phyloP scores from a whole-genome alignment of 164 flowering plant species.

The Aristolochia contorta region DNA sequence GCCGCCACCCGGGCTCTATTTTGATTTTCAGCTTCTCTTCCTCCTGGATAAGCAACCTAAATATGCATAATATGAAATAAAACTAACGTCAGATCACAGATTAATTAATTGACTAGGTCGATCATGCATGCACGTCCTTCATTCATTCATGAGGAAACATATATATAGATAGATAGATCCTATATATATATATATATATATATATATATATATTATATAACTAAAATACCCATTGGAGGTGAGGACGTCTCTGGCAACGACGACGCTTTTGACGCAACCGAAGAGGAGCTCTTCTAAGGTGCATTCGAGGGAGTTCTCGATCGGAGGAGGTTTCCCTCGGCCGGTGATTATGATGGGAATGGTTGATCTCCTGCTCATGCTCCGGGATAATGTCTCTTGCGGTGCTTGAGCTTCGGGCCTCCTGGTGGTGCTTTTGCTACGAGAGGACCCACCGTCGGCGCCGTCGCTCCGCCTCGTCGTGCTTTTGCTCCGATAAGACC shows the following conservation, averaged over 20 bases:
- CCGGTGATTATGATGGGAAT: constrained; percentile 37
- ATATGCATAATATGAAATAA: too few species aligned
- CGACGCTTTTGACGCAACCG: constrained; percentile 57
- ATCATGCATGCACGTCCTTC: too few species aligned
- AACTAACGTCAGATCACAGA: too few species aligned
- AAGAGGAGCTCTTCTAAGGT: constrained; percentile 61
- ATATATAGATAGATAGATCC: too few species aligned
- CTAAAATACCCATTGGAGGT: constrained; percentile 43
- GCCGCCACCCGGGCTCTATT: constrained; percentile 79
- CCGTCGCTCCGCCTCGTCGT: not conserved
- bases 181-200: too few species aligned
- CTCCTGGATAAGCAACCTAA: constrained; percentile 43
- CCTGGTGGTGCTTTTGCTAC: not conserved
- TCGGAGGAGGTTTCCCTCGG: constrained; percentile 30
- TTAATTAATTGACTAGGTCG: too few species aligned
- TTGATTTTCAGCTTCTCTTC: constrained; percentile 50
- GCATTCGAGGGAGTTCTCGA: constrained; percentile 59
- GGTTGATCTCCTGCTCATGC: constrained; percentile 22
- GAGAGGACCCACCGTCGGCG: not conserved
- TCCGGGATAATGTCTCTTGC: constrained; percentile 13
- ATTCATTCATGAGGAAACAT: too few species aligned
- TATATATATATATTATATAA: too few species aligned
- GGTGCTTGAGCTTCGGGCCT: not conserved
- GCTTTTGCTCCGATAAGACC: constrained; percentile 1
- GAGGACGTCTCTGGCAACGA: constrained; percentile 44